Base-by-base conservation (phyloP, 345 rosid species). In the Arabidopsis suecica region DNA sequence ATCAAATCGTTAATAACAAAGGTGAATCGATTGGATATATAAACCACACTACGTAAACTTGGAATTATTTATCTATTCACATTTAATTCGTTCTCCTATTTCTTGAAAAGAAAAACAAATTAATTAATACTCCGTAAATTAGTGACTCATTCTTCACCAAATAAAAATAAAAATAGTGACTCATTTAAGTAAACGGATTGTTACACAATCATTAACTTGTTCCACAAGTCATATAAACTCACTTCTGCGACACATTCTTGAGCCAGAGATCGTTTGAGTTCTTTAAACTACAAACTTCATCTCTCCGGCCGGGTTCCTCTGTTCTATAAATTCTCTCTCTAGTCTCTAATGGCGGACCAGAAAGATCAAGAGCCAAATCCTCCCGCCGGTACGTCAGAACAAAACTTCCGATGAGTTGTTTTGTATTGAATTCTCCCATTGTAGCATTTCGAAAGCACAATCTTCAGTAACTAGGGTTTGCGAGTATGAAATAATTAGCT, bases 341-440 rank as follows among this genome's bases (percentile, higher is more conserved):
- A 4, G 4, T 60, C 63, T 12, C 18, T 20, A 64, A 74, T 75
- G 74, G 55, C 79, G 23, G 38, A 50, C 6, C 61, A 66, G 66
- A 48, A 48, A 30, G 42, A 47, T 49, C 67, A 38, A 48, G 37
- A n/a, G 14, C 10, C 67, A 6, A 6, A 58, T 68, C 37, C 71
- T 65, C 57, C 50, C 38, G 2, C 49, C 2, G 40, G 78, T 65
- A 65, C 20, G 66, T 74, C 50, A 5, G 18, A 16, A 16, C 18
- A 3, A 40, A 23, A 13, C 9, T 41, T 25, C 36, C 7, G 37
- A 12, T 4, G 5, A 0, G 5, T 16, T 16, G 10, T 8, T 38
- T 38, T 38, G 11, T 38, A 9, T 38, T 38, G 41, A 38, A 38
- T 38, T 9, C 10, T 0, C 41, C 41, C 11, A 38, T 38, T 28